Base-by-base conservation (phyloP, 345 rosid genomes). In the Rhizophora apiculata region DNA sequence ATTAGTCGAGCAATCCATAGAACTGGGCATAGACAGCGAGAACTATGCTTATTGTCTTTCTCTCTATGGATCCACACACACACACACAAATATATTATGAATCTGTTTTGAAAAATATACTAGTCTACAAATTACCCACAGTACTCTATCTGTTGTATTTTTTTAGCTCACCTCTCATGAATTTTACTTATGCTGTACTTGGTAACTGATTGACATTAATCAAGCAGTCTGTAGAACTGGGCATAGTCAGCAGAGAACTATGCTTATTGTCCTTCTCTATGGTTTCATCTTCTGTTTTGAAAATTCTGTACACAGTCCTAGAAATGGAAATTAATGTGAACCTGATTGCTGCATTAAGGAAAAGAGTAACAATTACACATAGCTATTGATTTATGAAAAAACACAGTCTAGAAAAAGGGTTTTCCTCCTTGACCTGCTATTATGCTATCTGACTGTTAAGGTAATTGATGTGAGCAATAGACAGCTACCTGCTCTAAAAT, bases 391-490 rank as follows among this genome's bases (percentile, higher is more conserved):
- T 34, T 32, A 24, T 67, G 36, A 36, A 22, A 24, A 21, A 54
- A 66, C 8, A 16, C 26, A 4, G 24, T 26, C 53, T 56, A 57
- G 27, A 2, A 39, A 8, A 15, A 37, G 20, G 62, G 4, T 13
- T 48, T 51, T 60, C 19, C 27, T 32, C 37, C 21, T 57, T 29
- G 13, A 11, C 27, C 43, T 46, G 63, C 52, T 37, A 30, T 31
- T 59, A 19, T 46, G 49, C 3, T 19, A 20, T 55, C 27, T 70
- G 73, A 29, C n/a, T 58, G 53, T 58, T 54, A 34, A n/a, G 52
- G 20, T 52, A 61, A 11, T n/a, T 27, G 11, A 34, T 22, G 16
- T 16, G 26, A 34, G n/a, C 60, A 9, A 26, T 21, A 3, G 34
- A 21, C 20, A 19, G 24, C 13, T 36, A 49, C 13, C 15, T 13